phyloP scores from a whole-genome alignment of 495 filamentous ascomycete species.

The Cercophora sp. region DNA sequence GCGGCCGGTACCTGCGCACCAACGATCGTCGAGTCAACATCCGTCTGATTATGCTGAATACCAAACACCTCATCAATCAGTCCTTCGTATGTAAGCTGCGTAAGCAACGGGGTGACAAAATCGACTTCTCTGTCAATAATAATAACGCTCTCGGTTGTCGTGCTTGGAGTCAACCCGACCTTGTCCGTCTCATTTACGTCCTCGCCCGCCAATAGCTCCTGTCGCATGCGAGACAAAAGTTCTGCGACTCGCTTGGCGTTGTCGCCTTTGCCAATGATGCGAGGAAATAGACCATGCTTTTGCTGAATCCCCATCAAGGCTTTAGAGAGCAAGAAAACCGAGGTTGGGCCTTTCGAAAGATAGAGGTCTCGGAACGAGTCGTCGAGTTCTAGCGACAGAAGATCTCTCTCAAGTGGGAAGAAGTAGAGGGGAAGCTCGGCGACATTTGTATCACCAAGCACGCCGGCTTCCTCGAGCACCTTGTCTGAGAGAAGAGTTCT shows the following conservation, averaged over 20 bases:
- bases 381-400: constrained; percentile 86
- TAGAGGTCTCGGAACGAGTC: constrained; percentile 84
- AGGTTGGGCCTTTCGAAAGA: constrained; percentile 85
- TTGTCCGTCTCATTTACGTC: constrained; percentile 57
- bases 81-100: constrained; percentile 95
- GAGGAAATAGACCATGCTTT: constrained; percentile 87
- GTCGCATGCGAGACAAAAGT: constrained; percentile 86
- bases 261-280: constrained; percentile 94
- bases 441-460: constrained; percentile 87
- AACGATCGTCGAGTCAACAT: constrained; percentile 88
- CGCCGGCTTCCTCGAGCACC: constrained; percentile 87
- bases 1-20: constrained; percentile 57
- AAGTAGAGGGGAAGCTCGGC: constrained; percentile 84
- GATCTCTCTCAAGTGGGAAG: constrained; percentile 83
- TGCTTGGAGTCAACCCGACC: constrained; percentile 78
- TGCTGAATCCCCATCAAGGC: constrained; percentile 96
- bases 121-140: constrained; percentile 95
- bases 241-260: constrained; percentile 85
- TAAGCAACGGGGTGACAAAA: constrained; percentile 83
- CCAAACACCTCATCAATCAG: constrained; percentile 92
- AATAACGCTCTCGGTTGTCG: constrained; percentile 80
- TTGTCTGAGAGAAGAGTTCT: constrained; percentile 88
- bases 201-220: constrained; percentile 79
- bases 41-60: constrained; percentile 82
- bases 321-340: constrained; percentile 78